Base-by-base conservation (phyloP, 2,329 filamentous ascomycete genomes). In the Xylariaceae sp. region DNA sequence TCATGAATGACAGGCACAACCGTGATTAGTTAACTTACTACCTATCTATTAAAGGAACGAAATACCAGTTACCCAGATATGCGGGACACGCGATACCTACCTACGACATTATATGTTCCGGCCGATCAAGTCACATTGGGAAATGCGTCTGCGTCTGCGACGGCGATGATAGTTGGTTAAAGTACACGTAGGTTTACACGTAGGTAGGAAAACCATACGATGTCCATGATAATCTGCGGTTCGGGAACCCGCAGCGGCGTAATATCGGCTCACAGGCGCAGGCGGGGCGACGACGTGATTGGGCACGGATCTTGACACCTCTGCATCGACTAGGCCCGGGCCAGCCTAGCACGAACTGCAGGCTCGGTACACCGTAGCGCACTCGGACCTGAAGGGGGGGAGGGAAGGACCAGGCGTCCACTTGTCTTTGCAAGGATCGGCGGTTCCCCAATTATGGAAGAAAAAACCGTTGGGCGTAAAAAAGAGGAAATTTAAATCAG, bases 391-490 rank as follows among this genome's bases (percentile, higher is more conserved):
- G 56, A 55, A 30, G 23, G 23, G 23, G 23, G 42, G 52, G 54
- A 10, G 35, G 35, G 35, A 42, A 5, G 23, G 23, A 30, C 23
- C 23, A 30, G 23, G 23, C 23, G 23, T 30, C 17, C 17, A 18
- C 17, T 18, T 30, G 23, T 13, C 7, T 60, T 58, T 64, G 62
- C 49, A 13, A 45, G 42, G 42, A 48, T 55, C 60, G 58, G 62
- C 53, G 55, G 59, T 61, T 53, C 63, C 67, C 65, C 65, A 30
- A 67, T 45, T 45, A 45, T n/a, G 13, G n/a, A 45, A 45, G 11
- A 42, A 42, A 42, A 42, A 13, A 13, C 37, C 37, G 11, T 10
- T 13, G 11, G 11, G 37, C 8, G 37, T 9, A 8, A 42, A 13
- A 3, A 13, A 9, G 37, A 42, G 4, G 37, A 42, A 42, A 42